Evolutionary conservation across 768 basidiomycete species (phyloP), one percentile per base, ranked within the genome.

Genomic region (Naganishia friedmannii): DNA sequence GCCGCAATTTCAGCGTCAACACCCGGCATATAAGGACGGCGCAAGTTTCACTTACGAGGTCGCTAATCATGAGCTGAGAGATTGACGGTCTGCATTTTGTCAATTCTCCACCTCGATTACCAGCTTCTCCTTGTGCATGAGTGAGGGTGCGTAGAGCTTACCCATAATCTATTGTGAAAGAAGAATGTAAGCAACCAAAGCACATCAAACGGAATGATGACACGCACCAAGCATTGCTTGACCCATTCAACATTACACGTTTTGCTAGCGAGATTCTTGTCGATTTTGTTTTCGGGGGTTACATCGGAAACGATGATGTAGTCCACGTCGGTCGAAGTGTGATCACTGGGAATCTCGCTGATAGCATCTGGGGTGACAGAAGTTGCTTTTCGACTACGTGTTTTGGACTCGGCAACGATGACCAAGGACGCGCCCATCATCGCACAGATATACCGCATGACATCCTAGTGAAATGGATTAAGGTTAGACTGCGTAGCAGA

Each of bases 391-490:
- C 60, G 39, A 17, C 23, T 23, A 7, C 60, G 60, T 3, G 21
- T 26, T 37, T 28, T 63, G 3, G 37, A n/a, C 56, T 73, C 29
- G n/a, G 54, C 55, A 3, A 66, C 28, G 0, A 68, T 53, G 55
- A 94, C 88, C 15, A 81, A 83, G 8, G 82, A 80, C 0, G 92
- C 90, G 0, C 92, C 91, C 87, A 93, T 90, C 34, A 86, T 86
- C 53, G 91, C 79, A 42, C 92, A 85, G 71, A 93, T 89, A 63
- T 86, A 28, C 85, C 86, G 73, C 87, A 85, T 55, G 77, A 83
- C 73, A 83, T 84, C 69, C 82, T 83, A 37, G 28, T 12, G 19
- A 7, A 12, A n/a, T 10, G 17, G 54, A n/a, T 55, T 42, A 56
- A n/a, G n/a, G n/a, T n/a, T n/a, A n/a, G n/a, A n/a, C n/a, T n/a